These are phyloP conservation scores for Abelmoschus esculentus DNA, from an alignment of 345 rosid genomes.

Conservation along the genomic window DNA sequence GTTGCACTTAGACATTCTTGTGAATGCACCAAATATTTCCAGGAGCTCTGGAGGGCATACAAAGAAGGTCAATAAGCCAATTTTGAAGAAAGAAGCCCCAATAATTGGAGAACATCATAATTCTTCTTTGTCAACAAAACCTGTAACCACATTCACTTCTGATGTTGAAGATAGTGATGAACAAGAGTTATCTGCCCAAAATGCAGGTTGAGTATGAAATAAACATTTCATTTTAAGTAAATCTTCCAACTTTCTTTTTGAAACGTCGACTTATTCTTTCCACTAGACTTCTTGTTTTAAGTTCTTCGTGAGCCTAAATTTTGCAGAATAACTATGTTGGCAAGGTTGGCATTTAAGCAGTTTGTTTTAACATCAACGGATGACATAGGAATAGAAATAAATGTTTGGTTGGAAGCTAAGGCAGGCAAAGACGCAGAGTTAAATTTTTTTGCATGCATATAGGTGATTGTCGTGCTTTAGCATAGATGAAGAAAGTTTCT, in stretches of 20 bases:
- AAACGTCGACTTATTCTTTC: background rate
- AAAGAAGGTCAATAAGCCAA: slow-evolving; percentile 17
- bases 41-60: slow-evolving; percentile 16
- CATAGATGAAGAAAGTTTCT: background rate
- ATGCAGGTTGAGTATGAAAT: slow-evolving; percentile 25
- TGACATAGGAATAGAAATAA: background rate
- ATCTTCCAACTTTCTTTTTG: background rate
- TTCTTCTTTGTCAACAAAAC: slow-evolving; percentile 14
- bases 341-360: background rate
- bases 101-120: slow-evolving; percentile 7
- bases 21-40: slow-evolving; percentile 14
- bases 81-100: slow-evolving; percentile 14
- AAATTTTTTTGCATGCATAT: no score
- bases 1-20: slow-evolving; percentile 14
- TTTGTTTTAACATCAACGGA: background rate
- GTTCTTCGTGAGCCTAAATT: background rate
- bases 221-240: background rate
- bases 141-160: slow-evolving; percentile 11
- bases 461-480: background rate
- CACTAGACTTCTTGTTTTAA: background rate
- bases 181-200: slow-evolving; percentile 13
- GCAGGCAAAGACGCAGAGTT: no score
- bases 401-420: no score
- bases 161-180: slow-evolving; percentile 15
- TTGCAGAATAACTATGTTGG: background rate